Conservation (phyloP, 768 basidiomycete species). For the Lentinula sp. region DNA sequence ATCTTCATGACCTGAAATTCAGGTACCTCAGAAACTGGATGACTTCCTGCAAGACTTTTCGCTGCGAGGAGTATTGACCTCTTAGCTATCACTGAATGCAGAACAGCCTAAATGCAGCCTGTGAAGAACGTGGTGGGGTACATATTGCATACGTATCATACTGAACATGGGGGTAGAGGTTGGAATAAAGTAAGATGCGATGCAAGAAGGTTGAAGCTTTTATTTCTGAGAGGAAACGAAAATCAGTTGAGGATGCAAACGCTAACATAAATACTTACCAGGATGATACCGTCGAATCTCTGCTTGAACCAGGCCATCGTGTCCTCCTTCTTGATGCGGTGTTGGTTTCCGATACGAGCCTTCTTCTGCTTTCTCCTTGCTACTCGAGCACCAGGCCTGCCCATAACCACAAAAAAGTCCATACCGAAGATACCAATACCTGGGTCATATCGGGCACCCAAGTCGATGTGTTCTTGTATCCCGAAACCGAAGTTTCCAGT, state of each 20-base stretch:
- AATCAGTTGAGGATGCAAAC: not conserved
- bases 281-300: slow-evolving; percentile 96
- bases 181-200: not conserved
- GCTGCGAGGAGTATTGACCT: no score
- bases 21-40: no score
- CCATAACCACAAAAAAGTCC: slow-evolving; percentile 99
- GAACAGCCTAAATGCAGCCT: no score
- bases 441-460: slow-evolving; percentile 98
- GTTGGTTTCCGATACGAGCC: slow-evolving; percentile 79
- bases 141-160: slow-evolving; percentile 8
- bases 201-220: not conserved
- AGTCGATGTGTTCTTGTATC: slow-evolving; percentile 98
- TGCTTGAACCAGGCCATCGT: slow-evolving; percentile 99
- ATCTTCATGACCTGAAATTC: no score
- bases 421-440: slow-evolving; percentile 99
- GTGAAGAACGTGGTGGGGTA: not conserved
- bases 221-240: slow-evolving; percentile 9
- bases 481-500: slow-evolving; percentile 99
- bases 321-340: slow-evolving; percentile 94
- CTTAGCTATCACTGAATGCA: no score
- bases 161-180: not conserved
- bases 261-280: slow-evolving; percentile 41
- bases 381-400: slow-evolving; percentile 88
- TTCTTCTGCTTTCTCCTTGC: slow-evolving; percentile 87
- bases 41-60: no score